A percentile compares a stretch with the other conserved stretches of the same genome.
phyloP scores from a whole-genome alignment of 2,329 filamentous ascomycete species.

The Diplodia seriata region DNA sequence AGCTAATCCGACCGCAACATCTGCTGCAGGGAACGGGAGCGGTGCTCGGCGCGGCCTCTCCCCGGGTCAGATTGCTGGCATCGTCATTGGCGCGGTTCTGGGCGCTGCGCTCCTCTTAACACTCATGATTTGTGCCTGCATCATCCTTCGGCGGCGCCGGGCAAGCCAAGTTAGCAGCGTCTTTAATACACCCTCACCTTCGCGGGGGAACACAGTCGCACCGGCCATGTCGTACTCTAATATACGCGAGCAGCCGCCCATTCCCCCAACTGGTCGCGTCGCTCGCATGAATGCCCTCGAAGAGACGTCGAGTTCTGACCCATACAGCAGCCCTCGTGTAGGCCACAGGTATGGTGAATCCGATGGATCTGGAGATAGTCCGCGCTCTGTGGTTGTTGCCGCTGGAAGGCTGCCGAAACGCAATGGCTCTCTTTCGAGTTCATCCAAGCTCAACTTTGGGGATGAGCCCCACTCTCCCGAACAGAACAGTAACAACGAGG shows the following conservation, averaged over 20 bases:
- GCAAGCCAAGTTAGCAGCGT: slow-evolving; percentile 73
- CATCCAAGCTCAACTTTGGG: slow-evolving; percentile 71
- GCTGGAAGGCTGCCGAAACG: slow-evolving; percentile 67
- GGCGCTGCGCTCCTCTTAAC: slow-evolving; percentile 73
- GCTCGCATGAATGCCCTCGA: slow-evolving; percentile 96
- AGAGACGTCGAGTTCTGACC: slow-evolving; percentile 66
- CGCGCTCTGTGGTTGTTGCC: slow-evolving; percentile 23
- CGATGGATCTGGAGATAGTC: slow-evolving; percentile 22
- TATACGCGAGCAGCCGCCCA: slow-evolving; percentile 66
- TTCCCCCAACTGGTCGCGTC: slow-evolving; percentile 62
- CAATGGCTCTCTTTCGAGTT: slow-evolving; percentile 88
- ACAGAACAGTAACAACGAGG: slow-evolving; percentile 54
- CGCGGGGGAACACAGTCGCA: slow-evolving; percentile 45
- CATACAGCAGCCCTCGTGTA: slow-evolving; percentile 51
- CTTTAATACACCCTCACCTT: slow-evolving; percentile 88
- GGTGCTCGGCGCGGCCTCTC: slow-evolving; percentile 62
- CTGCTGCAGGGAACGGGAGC: slow-evolving; percentile 44
- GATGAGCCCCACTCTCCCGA: slow-evolving; percentile 68
- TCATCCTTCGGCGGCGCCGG: slow-evolving; percentile 63
- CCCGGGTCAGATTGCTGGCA: slow-evolving; percentile 88
- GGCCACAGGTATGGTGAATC: slow-evolving; percentile 39
- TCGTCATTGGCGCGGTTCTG: slow-evolving; percentile 80
- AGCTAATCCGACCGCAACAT: slow-evolving; percentile 40
- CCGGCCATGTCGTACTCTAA: slow-evolving; percentile 52
- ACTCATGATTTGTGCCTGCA: slow-evolving; percentile 66